These are phyloP conservation scores for Stephania japonica DNA, from an alignment of 164 flowering plant species.

Conservation along the genomic window DNA sequence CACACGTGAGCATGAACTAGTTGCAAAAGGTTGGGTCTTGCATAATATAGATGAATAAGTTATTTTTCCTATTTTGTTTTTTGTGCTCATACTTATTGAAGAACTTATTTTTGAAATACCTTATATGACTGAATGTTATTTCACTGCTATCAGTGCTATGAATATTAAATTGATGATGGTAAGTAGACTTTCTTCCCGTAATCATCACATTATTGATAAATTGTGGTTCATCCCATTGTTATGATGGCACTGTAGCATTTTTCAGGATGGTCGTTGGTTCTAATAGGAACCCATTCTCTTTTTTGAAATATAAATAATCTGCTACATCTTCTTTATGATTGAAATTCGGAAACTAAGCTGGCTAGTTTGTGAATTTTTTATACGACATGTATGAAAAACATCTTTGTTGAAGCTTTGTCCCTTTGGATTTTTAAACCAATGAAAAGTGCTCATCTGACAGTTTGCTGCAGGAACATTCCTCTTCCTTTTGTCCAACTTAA, in stretches of 20 bases:
- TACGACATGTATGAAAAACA: background rate
- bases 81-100: background rate
- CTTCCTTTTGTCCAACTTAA: background rate
- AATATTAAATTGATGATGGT: too few species aligned
- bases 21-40: conserved; percentile 41
- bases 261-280: background rate
- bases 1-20: conserved; percentile 28
- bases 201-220: background rate
- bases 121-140: background rate
- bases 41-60: background rate
- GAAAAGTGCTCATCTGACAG: too few species aligned
- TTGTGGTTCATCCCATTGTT: background rate
- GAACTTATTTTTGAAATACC: background rate
- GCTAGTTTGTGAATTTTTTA: background rate
- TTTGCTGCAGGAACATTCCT: background rate
- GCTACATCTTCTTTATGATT: background rate
- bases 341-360: background rate
- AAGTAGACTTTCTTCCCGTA: background rate
- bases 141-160: background rate
- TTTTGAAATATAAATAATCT: background rate
- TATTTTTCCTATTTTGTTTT: background rate
- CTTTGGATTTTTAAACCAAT: background rate
- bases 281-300: background rate
- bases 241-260: background rate
- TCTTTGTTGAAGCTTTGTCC: background rate